Evolutionary conservation across 257 asterid species (phyloP).

Genomic region (Primulina huaijiensis): DNA sequence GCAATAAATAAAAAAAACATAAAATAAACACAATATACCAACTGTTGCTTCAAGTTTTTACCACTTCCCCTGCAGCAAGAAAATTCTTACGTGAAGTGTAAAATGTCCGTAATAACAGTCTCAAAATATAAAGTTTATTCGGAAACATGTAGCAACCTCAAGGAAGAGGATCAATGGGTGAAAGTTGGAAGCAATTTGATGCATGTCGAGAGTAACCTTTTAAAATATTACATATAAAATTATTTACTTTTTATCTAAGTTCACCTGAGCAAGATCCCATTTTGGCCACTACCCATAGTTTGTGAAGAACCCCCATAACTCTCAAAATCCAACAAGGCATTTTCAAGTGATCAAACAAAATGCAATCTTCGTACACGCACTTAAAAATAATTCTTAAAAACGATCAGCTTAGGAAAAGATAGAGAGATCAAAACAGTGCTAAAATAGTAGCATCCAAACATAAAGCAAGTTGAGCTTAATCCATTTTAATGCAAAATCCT

Average conservation of each 20-base stretch:
- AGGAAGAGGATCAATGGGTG: background rate
- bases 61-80: background rate
- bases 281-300: no score
- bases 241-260: no score
- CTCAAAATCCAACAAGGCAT: constrained; percentile 9
- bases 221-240: no score
- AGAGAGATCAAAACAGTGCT: constrained; percentile 3
- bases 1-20: background rate
- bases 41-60: constrained; percentile 3
- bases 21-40: background rate
- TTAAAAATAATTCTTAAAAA: background rate
- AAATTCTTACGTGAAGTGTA: background rate
- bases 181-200: constrained; percentile 5
- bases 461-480: background rate
- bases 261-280: no score
- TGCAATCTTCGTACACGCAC: background rate
- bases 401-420: background rate
- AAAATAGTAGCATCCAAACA: background rate
- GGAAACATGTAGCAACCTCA: background rate
- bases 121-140: background rate
- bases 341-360: constrained; percentile 16
- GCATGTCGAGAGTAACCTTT: background rate
- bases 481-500: background rate
- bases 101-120: background rate
- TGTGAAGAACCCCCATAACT: background rate